Base-by-base conservation (phyloP, 1,284 basidiomycete genomes). In the Peniophora sp. region DNA sequence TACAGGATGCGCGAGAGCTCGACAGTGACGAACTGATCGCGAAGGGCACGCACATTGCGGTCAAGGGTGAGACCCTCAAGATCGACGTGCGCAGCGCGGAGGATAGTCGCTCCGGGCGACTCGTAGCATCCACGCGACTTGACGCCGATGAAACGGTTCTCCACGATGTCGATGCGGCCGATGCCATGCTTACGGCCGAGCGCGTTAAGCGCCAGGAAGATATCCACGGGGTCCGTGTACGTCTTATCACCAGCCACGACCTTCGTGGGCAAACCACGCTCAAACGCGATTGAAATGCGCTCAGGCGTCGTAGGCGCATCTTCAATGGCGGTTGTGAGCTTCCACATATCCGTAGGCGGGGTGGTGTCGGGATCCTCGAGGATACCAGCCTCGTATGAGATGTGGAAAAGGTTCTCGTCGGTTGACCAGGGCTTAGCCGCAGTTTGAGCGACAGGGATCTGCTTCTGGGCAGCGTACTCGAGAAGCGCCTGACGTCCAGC, bases 71-170 rank as follows among this genome's bases (percentile, higher is more conserved):
- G 83, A 55, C 96, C 97, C 70, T 99, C 96, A 59, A 99, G 73
- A 64, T 98, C 97, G 70, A 99, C 79, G 74, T 99, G 96, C 12
- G 96, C 96, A 17, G 81, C 85, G 60, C 95, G 92, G 47, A 99
- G 79, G 70, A 99, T 97, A 52, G 95, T 97, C 44, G 92, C 96
- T 18, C 85, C 96, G 17, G 96, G 96, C 6, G 90, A 89, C 72
- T 99, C 96, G 77, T 99, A 99, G 75, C 97, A 99, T 35, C 96
- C 96, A 51, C 96, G 90, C 51, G 90, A 94, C 74, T 99, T 99
- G 68, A 99, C 95, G 56, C 96, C 96, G 68, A 99, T 98, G 78
- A 97, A 98, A 51, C 96, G 84, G 77, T 99, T 99, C 76, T 99
- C 96, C 63, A 99, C 97, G 66, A 99, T 98, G 70, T 99, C 96